Evolutionary conservation across 208 protist species (phyloP).

Genomic region (Acanthamoeba castellanii): DNA sequence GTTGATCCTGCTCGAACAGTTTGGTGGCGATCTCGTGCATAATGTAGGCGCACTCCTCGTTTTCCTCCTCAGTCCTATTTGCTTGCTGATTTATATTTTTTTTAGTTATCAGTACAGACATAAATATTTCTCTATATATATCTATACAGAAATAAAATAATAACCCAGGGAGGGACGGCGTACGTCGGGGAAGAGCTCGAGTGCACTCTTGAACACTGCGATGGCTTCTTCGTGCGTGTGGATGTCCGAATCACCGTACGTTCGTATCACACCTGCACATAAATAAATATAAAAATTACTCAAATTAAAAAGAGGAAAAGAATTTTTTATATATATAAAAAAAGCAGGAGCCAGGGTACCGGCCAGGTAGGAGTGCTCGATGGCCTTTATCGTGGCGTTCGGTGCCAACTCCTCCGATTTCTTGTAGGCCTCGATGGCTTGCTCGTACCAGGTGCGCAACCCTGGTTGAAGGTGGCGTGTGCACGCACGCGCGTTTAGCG

Average conservation of each 20-base stretch:
- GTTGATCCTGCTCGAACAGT: background rate
- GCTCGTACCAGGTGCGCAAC: background rate
- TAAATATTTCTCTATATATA: no score
- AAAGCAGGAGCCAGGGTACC: background rate
- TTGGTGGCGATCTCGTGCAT: constrained; percentile 8
- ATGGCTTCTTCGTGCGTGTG: background rate
- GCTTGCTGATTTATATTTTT: background rate
- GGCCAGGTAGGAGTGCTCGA: background rate
- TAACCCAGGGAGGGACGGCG: background rate
- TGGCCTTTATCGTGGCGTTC: background rate
- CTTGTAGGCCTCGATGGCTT: background rate
- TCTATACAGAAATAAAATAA: no score
- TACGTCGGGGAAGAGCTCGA: constrained; percentile 9
- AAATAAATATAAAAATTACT: background rate
- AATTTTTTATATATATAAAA: background rate
- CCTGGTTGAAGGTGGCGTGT: background rate
- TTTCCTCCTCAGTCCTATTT: background rate
- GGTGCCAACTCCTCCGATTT: background rate
- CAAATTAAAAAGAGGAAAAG: background rate
- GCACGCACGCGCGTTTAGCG: no score
- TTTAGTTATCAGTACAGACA: background rate
- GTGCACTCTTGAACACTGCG: background rate
- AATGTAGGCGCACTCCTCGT: background rate
- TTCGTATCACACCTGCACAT: background rate
- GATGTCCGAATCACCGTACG: background rate